Evolutionary conservation across 768 basidiomycete species (phyloP).

Genomic region (Tricholoma bakamatsutake): DNA sequence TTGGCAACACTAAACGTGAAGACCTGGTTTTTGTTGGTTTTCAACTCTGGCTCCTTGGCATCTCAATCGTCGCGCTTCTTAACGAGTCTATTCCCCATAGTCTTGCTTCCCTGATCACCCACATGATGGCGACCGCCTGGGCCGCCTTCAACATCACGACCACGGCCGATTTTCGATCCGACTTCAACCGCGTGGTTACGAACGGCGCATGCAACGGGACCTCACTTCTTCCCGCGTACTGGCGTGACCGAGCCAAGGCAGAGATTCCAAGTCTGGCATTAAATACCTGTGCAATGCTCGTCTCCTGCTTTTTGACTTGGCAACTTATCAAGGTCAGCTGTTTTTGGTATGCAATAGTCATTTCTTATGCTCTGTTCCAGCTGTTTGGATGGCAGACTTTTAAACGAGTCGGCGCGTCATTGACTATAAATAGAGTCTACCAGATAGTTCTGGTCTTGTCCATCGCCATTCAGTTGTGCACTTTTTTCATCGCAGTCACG

Average conservation of each 20-base stretch:
- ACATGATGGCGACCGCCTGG: slow-evolving; percentile 70
- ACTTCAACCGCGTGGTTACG: slow-evolving; percentile 53
- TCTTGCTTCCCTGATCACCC: slow-evolving; percentile 68
- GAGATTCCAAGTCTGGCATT: slow-evolving; percentile 61
- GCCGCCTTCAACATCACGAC: slow-evolving; percentile 58
- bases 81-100: slow-evolving; percentile 84
- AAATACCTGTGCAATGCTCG: slow-evolving; percentile 53
- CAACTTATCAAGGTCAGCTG: slow-evolving; percentile 59
- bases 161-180: slow-evolving; percentile 50
- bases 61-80: slow-evolving; percentile 63
- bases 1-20: slow-evolving; percentile 69
- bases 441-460: slow-evolving; percentile 65
- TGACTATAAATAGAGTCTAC: slow-evolving; percentile 69
- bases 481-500: slow-evolving; percentile 71
- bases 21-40: slow-evolving; percentile 75
- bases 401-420: slow-evolving; percentile 76
- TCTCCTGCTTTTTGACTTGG: slow-evolving; percentile 66
- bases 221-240: slow-evolving; percentile 56
- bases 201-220: slow-evolving; percentile 59
- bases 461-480: slow-evolving; percentile 65
- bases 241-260: slow-evolving; percentile 50
- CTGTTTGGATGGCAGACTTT: slow-evolving; percentile 84
- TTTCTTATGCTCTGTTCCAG: slow-evolving; percentile 26
- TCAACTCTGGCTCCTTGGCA: slow-evolving; percentile 75
- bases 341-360: background rate